Base-by-base conservation (phyloP, 2,329 filamentous ascomycete genomes). In the Exophiala bonariae region DNA sequence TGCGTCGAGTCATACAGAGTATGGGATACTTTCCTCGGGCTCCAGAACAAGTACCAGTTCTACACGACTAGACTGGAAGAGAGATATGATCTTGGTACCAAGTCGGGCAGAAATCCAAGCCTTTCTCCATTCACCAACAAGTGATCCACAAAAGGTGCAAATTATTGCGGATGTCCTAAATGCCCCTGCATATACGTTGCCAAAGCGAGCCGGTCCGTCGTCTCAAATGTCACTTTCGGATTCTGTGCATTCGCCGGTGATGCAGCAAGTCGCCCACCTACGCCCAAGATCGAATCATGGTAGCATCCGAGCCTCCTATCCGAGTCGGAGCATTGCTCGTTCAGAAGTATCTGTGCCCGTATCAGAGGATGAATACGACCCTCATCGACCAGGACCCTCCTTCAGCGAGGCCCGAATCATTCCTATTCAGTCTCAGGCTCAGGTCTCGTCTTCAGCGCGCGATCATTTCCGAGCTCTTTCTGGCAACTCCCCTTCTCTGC, bases 11-110 rank as follows among this genome's bases (percentile, higher is more conserved):
- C 18, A 22, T 41, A 40, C 16, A 16, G 18, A 34, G 10, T 28
- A 36, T 20, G 37, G 38, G 11, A 13, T 26, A 6, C 10, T 32
- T 11, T 22, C 47, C 16, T 41, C 35, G 7, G 19, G 36, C 11
- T 35, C 47, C 11, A 42, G 41, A 14, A 44, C 55, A 14, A 52
- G 62, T 10, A 50, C 59, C 13, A 58, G 60, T 41, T 45, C 52
- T 17, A 57, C 61, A 9, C 58, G 59, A 13, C 52, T 69, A 22
- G 76, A 83, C 57, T 85, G 81, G 81, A 77, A 75, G 49, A 71
- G 70, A 47, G 74, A 82, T 48, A 82, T 85, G 79, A 74, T 85
- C 42, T 74, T 79, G 54, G 66, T 84, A 34, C 81, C 81, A 1
- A 75, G 78, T 52, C 65, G 70, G 22, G 66, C 70, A 16, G 64